Base-by-base conservation (phyloP, 192 early-diverging fungal genomes). In the Jimgerdemannia flammicorona region DNA sequence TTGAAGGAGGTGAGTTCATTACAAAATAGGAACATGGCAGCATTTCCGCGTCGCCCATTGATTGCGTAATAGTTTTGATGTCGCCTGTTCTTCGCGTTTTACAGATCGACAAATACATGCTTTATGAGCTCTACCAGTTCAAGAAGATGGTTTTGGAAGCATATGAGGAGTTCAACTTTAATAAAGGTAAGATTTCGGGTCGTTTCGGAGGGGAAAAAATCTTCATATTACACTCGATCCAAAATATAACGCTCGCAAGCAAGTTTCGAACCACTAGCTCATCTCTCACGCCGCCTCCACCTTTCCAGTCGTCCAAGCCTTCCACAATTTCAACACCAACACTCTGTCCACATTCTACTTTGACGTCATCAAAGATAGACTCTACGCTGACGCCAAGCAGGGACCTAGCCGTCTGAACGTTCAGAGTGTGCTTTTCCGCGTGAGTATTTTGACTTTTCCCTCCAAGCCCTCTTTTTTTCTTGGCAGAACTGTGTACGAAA, bases 331-430 rank as follows among this genome's bases (percentile, higher is more conserved):
- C 71, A 90, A 89, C 71, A 91, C 86, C 71, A 82, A 81, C 6
- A 78, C 83, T 6, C 81, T 93, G 10, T 95, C 93, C 20, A 87
- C 92, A 3, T 91, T 93, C 72, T 95, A 95, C 81, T 90, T 93
- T 86, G 92, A 95, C 69, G 84, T 91, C 3, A 87, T 92, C 78
- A 95, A 95, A 80, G 93, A 95, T 74, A 83, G 90, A 43, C 83
- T 95, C 3, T 95, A 95, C 66, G 90, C 88, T 29, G 85, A 90
- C 19, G 49, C 49, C 49, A 14, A 59, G 66, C 76, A 20, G 79
- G 85, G 49, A 8, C 19, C 74, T 0, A 70, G 81, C 54, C 86
- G 93, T 69, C 83, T 85, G n/a, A 89, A 85, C 18, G 86, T 88
- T 44, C 91, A 92, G 74, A 87, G 90, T 0, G 88, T 88, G 18